A percentile compares a stretch with the other conserved stretches of the same genome.
Conservation (phyloP, 805 yeast genomes). For the Brettanomyces naardenensis region DNA sequence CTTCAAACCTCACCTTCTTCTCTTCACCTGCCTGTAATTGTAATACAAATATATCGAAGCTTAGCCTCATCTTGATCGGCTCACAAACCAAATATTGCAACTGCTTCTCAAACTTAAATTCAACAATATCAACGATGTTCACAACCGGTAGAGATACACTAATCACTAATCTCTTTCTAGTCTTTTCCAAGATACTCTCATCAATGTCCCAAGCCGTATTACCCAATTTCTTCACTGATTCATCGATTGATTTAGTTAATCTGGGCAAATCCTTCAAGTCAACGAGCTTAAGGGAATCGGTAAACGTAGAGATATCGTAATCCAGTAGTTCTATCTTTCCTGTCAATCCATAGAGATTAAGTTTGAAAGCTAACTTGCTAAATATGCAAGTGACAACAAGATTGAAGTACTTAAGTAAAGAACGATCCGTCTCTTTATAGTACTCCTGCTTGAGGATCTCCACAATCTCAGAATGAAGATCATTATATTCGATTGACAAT, state of each 20-base stretch:
- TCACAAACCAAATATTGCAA: conserved; percentile 54
- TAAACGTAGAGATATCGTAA: conserved; percentile 7
- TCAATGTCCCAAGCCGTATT: conserved; percentile 4
- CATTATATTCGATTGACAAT: conserved; percentile 38
- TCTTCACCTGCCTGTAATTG: conserved; percentile 15
- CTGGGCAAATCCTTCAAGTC: conserved; percentile 8
- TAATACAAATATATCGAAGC: conserved; percentile 24
- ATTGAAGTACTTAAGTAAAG: conserved; percentile 15
- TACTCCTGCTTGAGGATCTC: conserved; percentile 18
- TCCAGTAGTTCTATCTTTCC: conserved; percentile 11
- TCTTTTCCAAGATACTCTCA: conserved; percentile 1
- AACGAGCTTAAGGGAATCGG: conserved; percentile 8
- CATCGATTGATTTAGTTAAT: conserved; percentile 7
- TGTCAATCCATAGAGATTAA: conserved; percentile 23
- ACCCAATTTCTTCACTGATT: conserved; percentile 8
- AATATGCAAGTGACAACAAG: conserved; percentile 15
- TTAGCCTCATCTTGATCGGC: conserved; percentile 40
- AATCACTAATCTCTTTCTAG: conserved; percentile 25
- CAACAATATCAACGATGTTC: conserved; percentile 52
- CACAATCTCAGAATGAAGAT: conserved; percentile 37
- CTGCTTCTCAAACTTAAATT: conserved; percentile 31
- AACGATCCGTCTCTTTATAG: conserved; percentile 4
- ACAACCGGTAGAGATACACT: conserved; percentile 57
- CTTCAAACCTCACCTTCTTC: conserved; percentile 23
- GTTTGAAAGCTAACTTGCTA: conserved; percentile 14